Percentiles rank a stretch among this genome's conserved stretches.
phyloP scores from a whole-genome alignment of 352 stramenopile genomes.

The Phytophthora foliorum region DNA sequence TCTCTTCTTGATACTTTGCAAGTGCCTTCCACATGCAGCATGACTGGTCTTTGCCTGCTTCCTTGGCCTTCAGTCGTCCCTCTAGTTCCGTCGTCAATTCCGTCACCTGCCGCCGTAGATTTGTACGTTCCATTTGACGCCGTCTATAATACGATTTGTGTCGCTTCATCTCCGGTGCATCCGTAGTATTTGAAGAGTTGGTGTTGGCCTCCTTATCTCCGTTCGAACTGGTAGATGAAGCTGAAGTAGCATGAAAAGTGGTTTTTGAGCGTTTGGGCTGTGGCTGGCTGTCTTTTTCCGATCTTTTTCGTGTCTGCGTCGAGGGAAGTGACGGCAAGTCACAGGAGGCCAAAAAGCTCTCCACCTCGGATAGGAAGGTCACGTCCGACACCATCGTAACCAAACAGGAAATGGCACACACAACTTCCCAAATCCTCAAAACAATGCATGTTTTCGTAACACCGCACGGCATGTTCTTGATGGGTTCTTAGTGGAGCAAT shows the following conservation, averaged over 20 bases:
- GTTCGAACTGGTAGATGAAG: neutral
- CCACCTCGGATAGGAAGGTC: constrained; percentile 22
- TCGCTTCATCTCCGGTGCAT: neutral
- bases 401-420: constrained; percentile 11
- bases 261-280: neutral
- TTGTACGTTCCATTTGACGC: constrained; percentile 25
- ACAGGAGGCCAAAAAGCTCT: constrained; percentile 11
- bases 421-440: neutral
- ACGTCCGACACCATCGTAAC: constrained; percentile 14
- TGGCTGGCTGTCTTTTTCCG: neutral
- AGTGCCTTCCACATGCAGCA: constrained; percentile 14
- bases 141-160: constrained; percentile 16
- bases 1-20: constrained; percentile 13
- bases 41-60: neutral
- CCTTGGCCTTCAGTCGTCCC: constrained; percentile 2
- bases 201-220: neutral
- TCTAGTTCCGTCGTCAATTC: constrained; percentile 30
- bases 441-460: constrained; percentile 16
- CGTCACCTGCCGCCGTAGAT: constrained; percentile 17
- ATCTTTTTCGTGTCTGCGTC: neutral
- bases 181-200: neutral
- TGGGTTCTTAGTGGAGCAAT: constrained; percentile 3
- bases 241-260: neutral
- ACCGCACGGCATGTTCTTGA: constrained; percentile 6
- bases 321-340: neutral